Evolutionary conservation across 768 basidiomycete genomes (phyloP).

Genomic region (Boletus reticuloceps): DNA sequence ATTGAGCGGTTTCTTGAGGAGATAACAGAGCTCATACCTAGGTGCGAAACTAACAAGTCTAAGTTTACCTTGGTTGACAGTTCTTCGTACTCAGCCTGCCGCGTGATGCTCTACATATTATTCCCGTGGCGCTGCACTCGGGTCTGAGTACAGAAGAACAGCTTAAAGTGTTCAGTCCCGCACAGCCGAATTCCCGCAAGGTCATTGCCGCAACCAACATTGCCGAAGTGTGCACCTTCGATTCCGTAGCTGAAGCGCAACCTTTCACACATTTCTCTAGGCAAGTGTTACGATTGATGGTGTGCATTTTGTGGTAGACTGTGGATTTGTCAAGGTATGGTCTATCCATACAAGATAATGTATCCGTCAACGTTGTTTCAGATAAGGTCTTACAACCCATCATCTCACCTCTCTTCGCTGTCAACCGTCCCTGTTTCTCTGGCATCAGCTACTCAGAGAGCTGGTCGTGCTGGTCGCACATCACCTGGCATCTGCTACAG

Average conservation of each 20-base stretch:
- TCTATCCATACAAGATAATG: neutral
- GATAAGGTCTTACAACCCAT: slow-evolving; percentile 90
- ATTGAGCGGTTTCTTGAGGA: slow-evolving; percentile 87
- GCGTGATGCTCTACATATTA: slow-evolving; percentile 52
- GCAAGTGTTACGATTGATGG: slow-evolving; percentile 98
- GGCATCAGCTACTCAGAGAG: slow-evolving; percentile 89
- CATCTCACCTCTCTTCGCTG: slow-evolving; percentile 80
- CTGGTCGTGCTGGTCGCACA: slow-evolving; percentile 93
- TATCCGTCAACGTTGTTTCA: slow-evolving; percentile 27
- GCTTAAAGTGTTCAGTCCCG: slow-evolving; percentile 74
- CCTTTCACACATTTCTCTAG: slow-evolving; percentile 34
- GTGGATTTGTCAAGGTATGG: slow-evolving; percentile 90
- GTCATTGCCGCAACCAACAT: slow-evolving; percentile 94
- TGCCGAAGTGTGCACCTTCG: slow-evolving; percentile 62
- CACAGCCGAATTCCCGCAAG: slow-evolving; percentile 77
- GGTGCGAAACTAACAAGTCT: slow-evolving; percentile 38
- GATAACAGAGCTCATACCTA: slow-evolving; percentile 72
- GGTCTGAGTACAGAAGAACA: slow-evolving; percentile 90
- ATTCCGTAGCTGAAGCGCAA: neutral
- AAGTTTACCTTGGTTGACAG: neutral
- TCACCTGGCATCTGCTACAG: slow-evolving; percentile 91
- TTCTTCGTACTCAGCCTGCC: slow-evolving; percentile 40
- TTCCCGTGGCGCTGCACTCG: slow-evolving; percentile 80
- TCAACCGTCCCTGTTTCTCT: slow-evolving; percentile 79
- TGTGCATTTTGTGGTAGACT: slow-evolving; percentile 90